phyloP scores from a whole-genome alignment of 176 grass and related monocot species.

The Eleusine indica region DNA sequence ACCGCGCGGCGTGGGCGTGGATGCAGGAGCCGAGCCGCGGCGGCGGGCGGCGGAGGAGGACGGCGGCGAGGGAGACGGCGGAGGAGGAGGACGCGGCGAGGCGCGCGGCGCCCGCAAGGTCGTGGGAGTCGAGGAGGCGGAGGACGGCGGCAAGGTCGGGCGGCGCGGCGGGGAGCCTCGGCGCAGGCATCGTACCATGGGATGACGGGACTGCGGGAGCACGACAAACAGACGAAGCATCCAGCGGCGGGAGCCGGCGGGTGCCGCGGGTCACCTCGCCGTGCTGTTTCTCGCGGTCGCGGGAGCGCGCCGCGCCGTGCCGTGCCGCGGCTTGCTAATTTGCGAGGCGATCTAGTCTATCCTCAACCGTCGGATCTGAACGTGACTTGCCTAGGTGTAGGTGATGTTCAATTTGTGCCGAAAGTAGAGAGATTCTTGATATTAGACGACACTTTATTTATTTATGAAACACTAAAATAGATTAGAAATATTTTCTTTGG shows the following conservation, averaged over 20 bases:
- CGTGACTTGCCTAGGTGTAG: too few species aligned
- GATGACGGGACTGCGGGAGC: not conserved
- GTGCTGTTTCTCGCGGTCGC: not conserved
- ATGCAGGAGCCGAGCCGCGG: conserved; percentile 31
- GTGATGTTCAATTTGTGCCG: too few species aligned
- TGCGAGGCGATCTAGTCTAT: too few species aligned
- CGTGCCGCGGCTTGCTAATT: too few species aligned
- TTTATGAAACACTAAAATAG: too few species aligned
- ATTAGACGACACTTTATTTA: too few species aligned
- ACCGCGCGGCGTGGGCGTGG: conserved; percentile 34
- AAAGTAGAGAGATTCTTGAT: too few species aligned
- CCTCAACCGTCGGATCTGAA: too few species aligned
- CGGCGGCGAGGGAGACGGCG: conserved; percentile 43
- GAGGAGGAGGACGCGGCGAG: conserved; percentile 38
- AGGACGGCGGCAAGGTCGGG: conserved; percentile 18
- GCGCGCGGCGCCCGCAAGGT: conserved; percentile 46
- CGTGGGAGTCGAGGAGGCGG: conserved; percentile 38
- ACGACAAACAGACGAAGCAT: not conserved
- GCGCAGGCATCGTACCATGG: conserved; percentile 37
- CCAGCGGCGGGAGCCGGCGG: not conserved
- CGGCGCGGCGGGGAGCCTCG: not conserved
- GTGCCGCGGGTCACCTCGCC: not conserved
- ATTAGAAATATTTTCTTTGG: too few species aligned
- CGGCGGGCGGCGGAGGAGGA: conserved; percentile 46
- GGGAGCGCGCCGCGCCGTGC: not conserved